Percentiles rank a stretch among this genome's conserved stretches.
Conservation (phyloP, 768 basidiomycete genomes). For the Amanita subjunquillea region DNA sequence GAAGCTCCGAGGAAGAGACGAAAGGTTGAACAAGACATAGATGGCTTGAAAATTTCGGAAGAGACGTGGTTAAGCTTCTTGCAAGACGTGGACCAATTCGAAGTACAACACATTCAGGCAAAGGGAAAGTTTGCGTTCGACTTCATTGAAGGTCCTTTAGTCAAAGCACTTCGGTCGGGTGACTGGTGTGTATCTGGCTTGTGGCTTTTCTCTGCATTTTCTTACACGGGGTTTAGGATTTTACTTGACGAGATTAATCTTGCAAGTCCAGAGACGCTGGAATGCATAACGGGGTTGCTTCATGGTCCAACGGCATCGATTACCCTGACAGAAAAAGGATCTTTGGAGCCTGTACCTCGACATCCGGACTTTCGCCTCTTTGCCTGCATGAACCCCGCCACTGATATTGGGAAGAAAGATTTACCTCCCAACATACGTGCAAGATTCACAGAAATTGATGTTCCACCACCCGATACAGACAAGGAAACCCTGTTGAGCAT, state of each 20-base stretch:
- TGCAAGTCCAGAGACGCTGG: conserved; percentile 88
- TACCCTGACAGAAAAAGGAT: conserved; percentile 87
- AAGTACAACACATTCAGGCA: conserved; percentile 79
- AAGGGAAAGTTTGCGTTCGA: conserved; percentile 88
- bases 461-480: conserved; percentile 89
- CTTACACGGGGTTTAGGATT: conserved; percentile 43
- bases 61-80: conserved; percentile 61
- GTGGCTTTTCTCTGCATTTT: background rate
- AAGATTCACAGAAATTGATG: conserved; percentile 92
- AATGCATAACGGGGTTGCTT: conserved; percentile 83
- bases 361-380: conserved; percentile 96
- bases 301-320: conserved; percentile 83
- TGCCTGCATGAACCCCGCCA: conserved; percentile 99
- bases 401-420: conserved; percentile 97
- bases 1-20: conserved; percentile 60
- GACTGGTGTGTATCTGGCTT: conserved; percentile 60
- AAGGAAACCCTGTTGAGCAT: conserved; percentile 83
- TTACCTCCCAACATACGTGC: conserved; percentile 84
- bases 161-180: conserved; percentile 78
- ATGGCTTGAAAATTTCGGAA: conserved; percentile 29
- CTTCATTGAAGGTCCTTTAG: conserved; percentile 94
- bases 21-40: conserved; percentile 37
- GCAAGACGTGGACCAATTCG: conserved; percentile 66
- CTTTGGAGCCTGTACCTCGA: conserved; percentile 79
- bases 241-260: conserved; percentile 95